Percentiles rank a stretch among this genome's conserved stretches.
phyloP scores from a whole-genome alignment of 2,329 filamentous ascomycete genomes.

The Paracoccidioides lutzii region DNA sequence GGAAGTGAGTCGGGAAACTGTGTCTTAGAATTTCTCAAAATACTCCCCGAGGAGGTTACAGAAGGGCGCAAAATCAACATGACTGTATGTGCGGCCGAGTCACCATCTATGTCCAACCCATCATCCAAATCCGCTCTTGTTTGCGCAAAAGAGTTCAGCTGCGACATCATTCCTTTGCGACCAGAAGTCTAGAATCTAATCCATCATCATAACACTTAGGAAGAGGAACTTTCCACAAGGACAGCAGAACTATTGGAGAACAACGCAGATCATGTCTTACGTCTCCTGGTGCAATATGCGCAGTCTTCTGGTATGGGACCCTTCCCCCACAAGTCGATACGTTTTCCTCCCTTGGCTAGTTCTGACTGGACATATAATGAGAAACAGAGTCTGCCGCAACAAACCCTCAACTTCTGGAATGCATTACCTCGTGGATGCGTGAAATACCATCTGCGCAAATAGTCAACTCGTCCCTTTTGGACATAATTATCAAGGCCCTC shows the following conservation, averaged over 20 bases:
- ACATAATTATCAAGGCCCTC: slow-evolving; percentile 66
- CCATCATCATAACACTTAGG: slow-evolving; percentile 46
- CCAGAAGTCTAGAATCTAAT: slow-evolving; percentile 35
- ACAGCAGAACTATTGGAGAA: slow-evolving; percentile 82
- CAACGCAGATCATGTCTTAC: slow-evolving; percentile 78
- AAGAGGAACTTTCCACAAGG: slow-evolving; percentile 81
- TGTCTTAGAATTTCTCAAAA: slow-evolving; percentile 89
- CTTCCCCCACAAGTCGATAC: not conserved
- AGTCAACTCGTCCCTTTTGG: slow-evolving; percentile 71
- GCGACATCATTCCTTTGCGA: slow-evolving; percentile 11
- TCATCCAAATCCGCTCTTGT: slow-evolving; percentile 25
- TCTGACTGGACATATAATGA: slow-evolving; percentile 5
- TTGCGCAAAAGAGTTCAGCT: slow-evolving; percentile 11
- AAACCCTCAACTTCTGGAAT: slow-evolving; percentile 85
- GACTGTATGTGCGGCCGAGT: slow-evolving; percentile 68
- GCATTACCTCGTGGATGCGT: slow-evolving; percentile 90
- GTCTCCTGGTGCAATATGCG: slow-evolving; percentile 76
- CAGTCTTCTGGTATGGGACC: slow-evolving; percentile 63
- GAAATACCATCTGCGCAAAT: slow-evolving; percentile 78
- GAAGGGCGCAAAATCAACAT: slow-evolving; percentile 99
- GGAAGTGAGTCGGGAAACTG: slow-evolving; percentile 60
- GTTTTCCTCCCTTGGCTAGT: not conserved
- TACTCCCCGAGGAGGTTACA: slow-evolving; percentile 95
- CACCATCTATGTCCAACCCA: slow-evolving; percentile 26
- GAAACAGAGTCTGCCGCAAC: slow-evolving; percentile 57